Evolutionary conservation across 2,329 filamentous ascomycete species (phyloP), one percentile per base, ranked within the genome.

Genomic region (Xylaria sp.): DNA sequence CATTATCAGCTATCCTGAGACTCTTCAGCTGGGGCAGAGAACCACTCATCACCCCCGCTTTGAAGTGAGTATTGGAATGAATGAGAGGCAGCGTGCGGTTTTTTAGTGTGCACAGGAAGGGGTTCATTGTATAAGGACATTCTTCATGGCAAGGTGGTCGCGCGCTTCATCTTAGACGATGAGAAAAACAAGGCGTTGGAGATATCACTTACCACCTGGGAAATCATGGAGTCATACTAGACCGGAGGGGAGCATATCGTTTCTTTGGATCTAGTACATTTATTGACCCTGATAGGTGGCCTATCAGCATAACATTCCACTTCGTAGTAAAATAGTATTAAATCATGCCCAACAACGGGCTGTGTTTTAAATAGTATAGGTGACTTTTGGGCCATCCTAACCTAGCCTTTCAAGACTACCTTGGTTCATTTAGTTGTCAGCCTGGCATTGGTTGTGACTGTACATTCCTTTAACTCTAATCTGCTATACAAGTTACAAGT

Each of bases 1-100:
- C 58, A 60, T 57, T 52, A 64, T 60, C 54, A 23, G 23, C 46
- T 50, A 66, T 63, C 68, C 65, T 70, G 67, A 66, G 73, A 73
- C 67, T 70, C 70, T 60, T 63, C 23, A 46, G 34, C 52, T 56
- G 48, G 37, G 41, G 28, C 28, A 44, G 46, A 50, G 23, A 55
- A 44, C 15, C 28, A 12, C 23, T 39, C n/a, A 48, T 41, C 39
- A 34, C 12, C 25, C 12, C 15, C 39, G 20, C 39, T 23, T 52
- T 34, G 51, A 18, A 57, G 48, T n/a, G n/a, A 41, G 34, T 34
- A 18, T 44, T 50, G n/a, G 46, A n/a, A 56, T 20, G 61, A 57
- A 32, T 8, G 25, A 58, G 23, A 20, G 20, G 59, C 23, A 52
- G 37, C 44, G 34, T 51, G 56, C 8, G 54, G 28, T 28, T 15